Base-by-base conservation (phyloP, 225 moss, liverwort and hornwort species). In the Polytrichum formosum region DNA sequence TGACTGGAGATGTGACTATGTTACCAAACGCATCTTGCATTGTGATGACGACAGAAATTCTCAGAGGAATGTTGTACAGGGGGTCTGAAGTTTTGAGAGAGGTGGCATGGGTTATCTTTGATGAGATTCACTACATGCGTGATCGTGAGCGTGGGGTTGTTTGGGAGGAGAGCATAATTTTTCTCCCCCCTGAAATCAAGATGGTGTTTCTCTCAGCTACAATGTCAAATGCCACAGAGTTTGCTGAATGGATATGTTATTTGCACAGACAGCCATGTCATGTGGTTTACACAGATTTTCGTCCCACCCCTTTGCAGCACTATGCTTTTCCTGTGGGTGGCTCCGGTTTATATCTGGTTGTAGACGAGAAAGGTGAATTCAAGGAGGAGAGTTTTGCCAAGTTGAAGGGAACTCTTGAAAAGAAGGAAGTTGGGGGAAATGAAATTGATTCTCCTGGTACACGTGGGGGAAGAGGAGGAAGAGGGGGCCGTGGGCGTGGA, bases 61-160 rank as follows among this genome's bases (percentile, higher is more conserved):
- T 98, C 76, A 90, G 98, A 71, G 92, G 98, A 75, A 98, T 98
- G 98, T 92, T 92, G 20, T 98, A 98, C 78, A 89, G 76, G 74
- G 98, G 98, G 25, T 98, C 98, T 59, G 98, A 98, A 80, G 94
- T 98, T 30, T 83, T 94, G 84, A 91, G 94, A 72, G 98, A 98
- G 81, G 98, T 98, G 76, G 94, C 98, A 7, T 98, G 98, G 98
- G 94, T 98, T 67, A 84, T 98, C 53, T 98, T 98, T 84, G 98
- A 98, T 80, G 98, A 98, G 77, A 94, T 98, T 61, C 98, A 98
- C 69, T 98, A 98, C 61, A 98, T 98, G 98, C 88, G 98, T 56
- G 98, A 98, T 77, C 77, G 98, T 70, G 98, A 98, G 68, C 90
- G 98, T 30, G 98, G 98, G 54, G 98, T 98, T 68, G 94, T 98